Conservation (phyloP, 2,329 filamentous ascomycete species). For the Trichoderma gracile region DNA sequence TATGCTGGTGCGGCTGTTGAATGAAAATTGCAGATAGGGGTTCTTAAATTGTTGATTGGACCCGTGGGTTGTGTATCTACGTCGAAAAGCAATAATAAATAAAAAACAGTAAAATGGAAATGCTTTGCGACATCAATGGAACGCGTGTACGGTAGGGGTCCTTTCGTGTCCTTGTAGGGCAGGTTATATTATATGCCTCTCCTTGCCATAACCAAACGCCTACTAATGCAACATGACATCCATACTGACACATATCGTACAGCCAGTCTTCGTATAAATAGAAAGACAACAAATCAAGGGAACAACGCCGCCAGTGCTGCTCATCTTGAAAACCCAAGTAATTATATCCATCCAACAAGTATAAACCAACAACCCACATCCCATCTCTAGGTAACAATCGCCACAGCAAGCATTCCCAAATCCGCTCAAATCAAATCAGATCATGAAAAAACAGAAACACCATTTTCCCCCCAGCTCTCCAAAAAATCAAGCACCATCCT, state of each 20-base stretch:
- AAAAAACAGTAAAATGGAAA: slow-evolving; percentile 6
- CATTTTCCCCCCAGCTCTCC: too few species aligned
- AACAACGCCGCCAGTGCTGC: slow-evolving; percentile 2
- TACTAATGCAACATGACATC: not conserved
- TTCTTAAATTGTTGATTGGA: slow-evolving; percentile 22
- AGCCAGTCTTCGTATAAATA: not conserved
- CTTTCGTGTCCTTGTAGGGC: not conserved
- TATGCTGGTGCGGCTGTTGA: not conserved
- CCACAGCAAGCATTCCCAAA: too few species aligned
- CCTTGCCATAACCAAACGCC: not conserved
- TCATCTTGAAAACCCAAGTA: not conserved
- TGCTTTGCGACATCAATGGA: not conserved
- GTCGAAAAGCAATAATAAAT: not conserved
- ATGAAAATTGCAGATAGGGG: slow-evolving; percentile 16
- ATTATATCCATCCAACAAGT: not conserved
- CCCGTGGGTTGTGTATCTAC: slow-evolving; percentile 19
- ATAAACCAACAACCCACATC: not conserved
- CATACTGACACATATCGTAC: not conserved
- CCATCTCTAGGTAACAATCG: too few species aligned
- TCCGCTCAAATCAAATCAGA: not conserved
- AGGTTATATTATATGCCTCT: not conserved
- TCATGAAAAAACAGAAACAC: too few species aligned
- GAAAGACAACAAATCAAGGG: not conserved
- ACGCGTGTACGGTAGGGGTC: not conserved
- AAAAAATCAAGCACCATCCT: slow-evolving; percentile 11